Conservation (phyloP, 805 yeast genomes). For the Kuraishia molischiana region DNA sequence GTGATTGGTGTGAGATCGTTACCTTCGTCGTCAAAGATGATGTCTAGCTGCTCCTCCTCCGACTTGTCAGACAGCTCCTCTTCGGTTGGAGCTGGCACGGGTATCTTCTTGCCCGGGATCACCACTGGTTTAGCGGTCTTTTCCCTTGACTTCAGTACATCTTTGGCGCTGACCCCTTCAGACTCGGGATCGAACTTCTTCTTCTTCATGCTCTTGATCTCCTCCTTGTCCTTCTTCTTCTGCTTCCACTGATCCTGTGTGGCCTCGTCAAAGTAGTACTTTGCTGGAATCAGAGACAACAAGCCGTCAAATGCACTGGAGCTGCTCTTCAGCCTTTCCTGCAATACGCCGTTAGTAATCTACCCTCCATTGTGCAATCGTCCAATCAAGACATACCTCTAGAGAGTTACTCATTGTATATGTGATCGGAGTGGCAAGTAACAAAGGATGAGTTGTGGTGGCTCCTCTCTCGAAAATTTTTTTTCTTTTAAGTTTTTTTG, state of each 20-base stretch:
- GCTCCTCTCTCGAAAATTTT: too few species aligned
- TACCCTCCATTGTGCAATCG: too few species aligned
- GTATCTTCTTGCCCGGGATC: conserved; percentile 18
- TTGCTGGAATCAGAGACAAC: conserved; percentile 86
- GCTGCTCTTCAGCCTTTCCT: conserved; percentile 72
- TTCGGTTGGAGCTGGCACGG: too few species aligned
- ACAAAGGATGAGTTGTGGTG: too few species aligned
- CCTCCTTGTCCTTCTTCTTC: conserved; percentile 64
- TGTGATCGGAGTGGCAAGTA: too few species aligned
- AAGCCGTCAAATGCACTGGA: conserved; percentile 83
- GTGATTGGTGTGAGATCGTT: conserved; percentile 26
- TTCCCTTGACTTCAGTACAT: conserved; percentile 46
- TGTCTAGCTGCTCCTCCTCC: conserved; percentile 6
- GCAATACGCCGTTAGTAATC: neutral
- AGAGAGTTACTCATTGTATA: conserved; percentile 42
- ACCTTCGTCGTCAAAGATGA: conserved; percentile 69
- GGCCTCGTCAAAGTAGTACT: conserved; percentile 86
- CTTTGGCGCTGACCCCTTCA: conserved; percentile 46
- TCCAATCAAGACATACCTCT: conserved; percentile 36
- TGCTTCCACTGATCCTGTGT: conserved; percentile 87
- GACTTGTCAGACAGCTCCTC: conserved; percentile 11
- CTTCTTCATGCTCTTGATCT: conserved; percentile 48
- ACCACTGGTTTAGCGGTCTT: conserved; percentile 40
- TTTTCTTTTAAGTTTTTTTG: too few species aligned
- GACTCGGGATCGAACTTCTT: conserved; percentile 68